A percentile compares a stretch with the other conserved stretches of the same genome.
Evolutionary conservation across 2,329 filamentous ascomycete genomes (phyloP).

Genomic region (Phaeosphaeriaceae sp.): DNA sequence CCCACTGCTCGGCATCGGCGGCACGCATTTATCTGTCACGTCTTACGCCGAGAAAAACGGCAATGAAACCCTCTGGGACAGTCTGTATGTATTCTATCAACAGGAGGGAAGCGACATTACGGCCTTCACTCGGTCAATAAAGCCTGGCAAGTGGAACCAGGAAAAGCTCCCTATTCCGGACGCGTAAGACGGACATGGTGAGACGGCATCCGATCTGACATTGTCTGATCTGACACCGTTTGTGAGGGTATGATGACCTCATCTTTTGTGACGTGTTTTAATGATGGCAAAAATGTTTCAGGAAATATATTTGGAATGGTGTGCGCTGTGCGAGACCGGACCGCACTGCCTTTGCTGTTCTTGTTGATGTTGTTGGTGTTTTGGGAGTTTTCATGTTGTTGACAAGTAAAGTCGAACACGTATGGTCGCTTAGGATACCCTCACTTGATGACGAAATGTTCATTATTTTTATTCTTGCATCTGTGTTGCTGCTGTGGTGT

Average conservation of each 20-base stretch:
- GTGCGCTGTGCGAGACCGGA: background rate
- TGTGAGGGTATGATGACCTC: background rate
- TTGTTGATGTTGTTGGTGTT: background rate
- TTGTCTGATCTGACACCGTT: background rate
- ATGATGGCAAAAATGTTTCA: background rate
- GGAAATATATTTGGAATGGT: background rate
- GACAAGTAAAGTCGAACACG: background rate
- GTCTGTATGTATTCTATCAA: conserved; percentile 45
- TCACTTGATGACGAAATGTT: conserved; percentile 1
- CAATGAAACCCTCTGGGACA: conserved; percentile 27
- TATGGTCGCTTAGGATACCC: conserved; percentile 4
- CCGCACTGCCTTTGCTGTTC: background rate
- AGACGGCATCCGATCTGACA: background rate
- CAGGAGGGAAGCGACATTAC: conserved; percentile 39
- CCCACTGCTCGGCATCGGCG: conserved; percentile 42
- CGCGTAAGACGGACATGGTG: conserved; percentile 9
- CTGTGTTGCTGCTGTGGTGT: background rate
- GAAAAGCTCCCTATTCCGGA: conserved; percentile 35
- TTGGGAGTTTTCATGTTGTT: background rate
- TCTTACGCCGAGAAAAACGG: conserved; percentile 39
- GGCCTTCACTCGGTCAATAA: conserved; percentile 32
- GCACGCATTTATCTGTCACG: conserved; percentile 52
- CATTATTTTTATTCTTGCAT: background rate
- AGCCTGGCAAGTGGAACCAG: conserved; percentile 39
- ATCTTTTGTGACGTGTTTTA: background rate